Evolutionary conservation across 495 filamentous ascomycete species (phyloP), one percentile per base, ranked within the genome.

Genomic region (Rostrohypoxylon terebratum): DNA sequence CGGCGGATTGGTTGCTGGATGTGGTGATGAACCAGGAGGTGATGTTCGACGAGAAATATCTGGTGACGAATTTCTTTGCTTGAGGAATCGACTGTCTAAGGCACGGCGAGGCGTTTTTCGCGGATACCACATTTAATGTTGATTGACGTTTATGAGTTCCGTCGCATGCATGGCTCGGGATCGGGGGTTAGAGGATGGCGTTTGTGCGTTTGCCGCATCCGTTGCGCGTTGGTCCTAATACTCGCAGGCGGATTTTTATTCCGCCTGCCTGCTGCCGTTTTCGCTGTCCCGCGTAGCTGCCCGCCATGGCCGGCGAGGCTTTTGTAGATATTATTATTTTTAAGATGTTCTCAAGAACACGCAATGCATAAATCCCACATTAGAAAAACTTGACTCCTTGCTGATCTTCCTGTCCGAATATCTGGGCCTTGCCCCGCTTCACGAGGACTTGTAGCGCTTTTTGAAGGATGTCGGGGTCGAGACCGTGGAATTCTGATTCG

Each of bases 341-440:
- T 62, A 20, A 51, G 18, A 40, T 42, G 55, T 31, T 59, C 25
- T 23, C 13, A 44, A 40, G 59, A 47, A 63, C 48, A 40, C 11
- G 28, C 36, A 57, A 40, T 4, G 2, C 16, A 34, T 44, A 42
- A 42, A 59, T n/a, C n/a, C 20, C 36, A 47, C 33, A 21, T 83
- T 75, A 98, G 78, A 98, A 98, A 83, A 99, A 98, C 82, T 99
- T 99, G 66, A 98, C 93, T 59, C 96, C 96, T 76, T 90, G 88
- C 65, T 91, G 89, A 71, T 95, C 95, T 69, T 94, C 94, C 48
- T 85, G 81, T 18, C 95, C 95, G 84, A 99, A 98, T 11, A 98
- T 88, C 81, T 98, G 94, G 21, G 96, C 94, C 81, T 92, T 96
- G 68, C 94, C 94, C 38, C 91, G 84, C 84, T 94, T 97, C 23